Evolutionary conservation across 1,284 basidiomycete genomes (phyloP).

Genomic region (Tranzscheliella williamsii): DNA sequence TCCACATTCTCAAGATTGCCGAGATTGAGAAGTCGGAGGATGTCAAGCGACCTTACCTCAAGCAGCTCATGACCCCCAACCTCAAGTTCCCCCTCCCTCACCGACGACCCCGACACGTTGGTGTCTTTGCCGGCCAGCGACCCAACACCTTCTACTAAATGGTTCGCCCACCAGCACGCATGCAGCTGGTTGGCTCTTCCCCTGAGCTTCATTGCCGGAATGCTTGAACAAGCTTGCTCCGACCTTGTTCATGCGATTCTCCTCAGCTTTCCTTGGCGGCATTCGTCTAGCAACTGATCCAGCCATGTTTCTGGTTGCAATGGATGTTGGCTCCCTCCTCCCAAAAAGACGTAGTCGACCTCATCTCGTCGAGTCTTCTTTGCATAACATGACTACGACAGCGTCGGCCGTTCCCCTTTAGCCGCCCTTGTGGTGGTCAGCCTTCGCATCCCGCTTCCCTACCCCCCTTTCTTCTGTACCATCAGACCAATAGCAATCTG

Average conservation of each 20-base stretch:
- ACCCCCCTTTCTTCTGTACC: neutral
- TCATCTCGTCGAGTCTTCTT: too few relatives aligned
- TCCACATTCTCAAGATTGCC: constrained; percentile 92
- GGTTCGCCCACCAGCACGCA: constrained; percentile 7
- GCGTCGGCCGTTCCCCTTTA: too few relatives aligned
- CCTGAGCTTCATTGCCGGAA: too few relatives aligned
- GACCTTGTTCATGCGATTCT: too few relatives aligned
- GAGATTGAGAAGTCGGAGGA: constrained; percentile 91
- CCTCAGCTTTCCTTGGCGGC: too few relatives aligned
- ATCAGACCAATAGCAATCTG: too few relatives aligned
- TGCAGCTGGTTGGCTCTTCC: too few relatives aligned
- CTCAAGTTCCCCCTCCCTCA: constrained; percentile 99
- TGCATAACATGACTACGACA: neutral
- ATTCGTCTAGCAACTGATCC: too few relatives aligned
- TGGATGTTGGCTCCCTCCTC: too few relatives aligned
- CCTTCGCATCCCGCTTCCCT: neutral
- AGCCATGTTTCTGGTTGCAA: too few relatives aligned
- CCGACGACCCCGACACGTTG: constrained; percentile 66
- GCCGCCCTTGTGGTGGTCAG: neutral
- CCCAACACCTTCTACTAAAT: constrained; percentile 63
- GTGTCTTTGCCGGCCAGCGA: constrained; percentile 62
- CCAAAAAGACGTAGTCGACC: constrained; percentile 1
- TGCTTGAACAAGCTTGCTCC: too few relatives aligned
- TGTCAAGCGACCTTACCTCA: constrained; percentile 85
- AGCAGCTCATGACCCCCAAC: constrained; percentile 84